These are phyloP conservation scores for Neurospora hispaniola DNA, from an alignment of 495 filamentous ascomycete species.

Conservation along the genomic window DNA sequence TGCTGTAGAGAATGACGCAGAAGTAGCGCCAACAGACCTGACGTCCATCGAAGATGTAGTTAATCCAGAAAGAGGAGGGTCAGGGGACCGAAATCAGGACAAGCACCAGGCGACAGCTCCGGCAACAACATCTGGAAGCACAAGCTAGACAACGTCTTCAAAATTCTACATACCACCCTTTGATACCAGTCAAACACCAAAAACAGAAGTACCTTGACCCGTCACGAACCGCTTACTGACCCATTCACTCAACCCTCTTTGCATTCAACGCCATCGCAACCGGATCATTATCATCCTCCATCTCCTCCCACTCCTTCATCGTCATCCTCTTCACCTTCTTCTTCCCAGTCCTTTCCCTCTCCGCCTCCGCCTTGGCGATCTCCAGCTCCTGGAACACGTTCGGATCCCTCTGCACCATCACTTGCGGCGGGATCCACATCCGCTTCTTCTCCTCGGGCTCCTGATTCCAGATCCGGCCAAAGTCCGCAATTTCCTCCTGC, in stretches of 20 bases:
- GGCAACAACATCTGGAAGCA: not conserved
- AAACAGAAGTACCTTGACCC: not conserved
- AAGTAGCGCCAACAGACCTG: not conserved
- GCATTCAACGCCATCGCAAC: not conserved
- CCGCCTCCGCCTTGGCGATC: not conserved
- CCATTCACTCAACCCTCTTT: not conserved
- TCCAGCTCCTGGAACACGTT: not conserved
- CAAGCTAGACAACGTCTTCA: not conserved
- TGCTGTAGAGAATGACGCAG: not conserved
- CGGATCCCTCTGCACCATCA: not conserved
- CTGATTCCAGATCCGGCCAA: not conserved
- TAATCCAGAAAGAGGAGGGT: not conserved
- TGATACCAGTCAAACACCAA: not conserved
- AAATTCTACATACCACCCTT: not conserved
- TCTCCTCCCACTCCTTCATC: not conserved
- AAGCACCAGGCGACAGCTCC: not conserved
- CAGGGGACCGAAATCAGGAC: not conserved
- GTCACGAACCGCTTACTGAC: not conserved
- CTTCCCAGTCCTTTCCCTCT: not conserved
- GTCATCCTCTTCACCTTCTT: not conserved
- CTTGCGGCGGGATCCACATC: not conserved
- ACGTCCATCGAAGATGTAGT: not conserved
- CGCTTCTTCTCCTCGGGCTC: not conserved
- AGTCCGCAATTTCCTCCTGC: not conserved
- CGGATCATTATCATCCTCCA: not conserved